Conservation (phyloP, 208 protist genomes). For the Phytomonas sp. region DNA sequence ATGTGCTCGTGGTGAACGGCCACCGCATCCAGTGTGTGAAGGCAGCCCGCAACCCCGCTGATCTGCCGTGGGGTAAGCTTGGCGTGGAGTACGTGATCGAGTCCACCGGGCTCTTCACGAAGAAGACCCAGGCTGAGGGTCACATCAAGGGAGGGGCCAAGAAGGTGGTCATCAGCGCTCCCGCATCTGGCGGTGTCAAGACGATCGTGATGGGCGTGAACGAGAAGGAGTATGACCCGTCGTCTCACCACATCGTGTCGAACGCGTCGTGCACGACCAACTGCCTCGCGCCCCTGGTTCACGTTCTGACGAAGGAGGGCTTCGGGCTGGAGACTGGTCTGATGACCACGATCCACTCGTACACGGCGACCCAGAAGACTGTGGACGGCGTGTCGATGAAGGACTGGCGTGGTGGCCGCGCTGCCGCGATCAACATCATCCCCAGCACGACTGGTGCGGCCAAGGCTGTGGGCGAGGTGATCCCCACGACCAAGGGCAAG, state of each 20-base stretch:
- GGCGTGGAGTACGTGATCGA: constrained; percentile 97
- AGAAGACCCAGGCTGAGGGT: constrained; percentile 73
- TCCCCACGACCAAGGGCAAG: constrained; percentile 87
- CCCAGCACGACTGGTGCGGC: constrained; percentile 98
- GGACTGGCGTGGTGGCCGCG: constrained; percentile 97
- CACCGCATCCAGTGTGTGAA: constrained; percentile 73
- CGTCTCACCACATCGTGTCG: constrained; percentile 86
- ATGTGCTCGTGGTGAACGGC: constrained; percentile 75
- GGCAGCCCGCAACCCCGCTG: constrained; percentile 81
- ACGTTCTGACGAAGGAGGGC: constrained; percentile 94
- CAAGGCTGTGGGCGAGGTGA: constrained; percentile 97
- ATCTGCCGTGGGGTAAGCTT: constrained; percentile 91
- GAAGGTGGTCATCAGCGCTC: constrained; percentile 99
- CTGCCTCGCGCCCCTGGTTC: constrained; percentile 98
- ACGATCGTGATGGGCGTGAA: constrained; percentile 99
- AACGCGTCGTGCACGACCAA: constrained; percentile 99
- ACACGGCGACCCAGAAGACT: constrained; percentile 98
- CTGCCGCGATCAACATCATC: constrained; percentile 97
- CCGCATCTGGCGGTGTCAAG: constrained; percentile 92
- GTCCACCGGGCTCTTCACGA: constrained; percentile 98
- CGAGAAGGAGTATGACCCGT: constrained; percentile 84
- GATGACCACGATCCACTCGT: constrained; percentile 99
- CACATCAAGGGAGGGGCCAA: constrained; percentile 96
- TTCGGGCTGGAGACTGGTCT: constrained; percentile 95
- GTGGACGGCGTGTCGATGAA: constrained; percentile 97